Evolutionary conservation across 1,139 yeast species (phyloP), one percentile per base, ranked within the genome.

Genomic region (Geotrichum candidum): DNA sequence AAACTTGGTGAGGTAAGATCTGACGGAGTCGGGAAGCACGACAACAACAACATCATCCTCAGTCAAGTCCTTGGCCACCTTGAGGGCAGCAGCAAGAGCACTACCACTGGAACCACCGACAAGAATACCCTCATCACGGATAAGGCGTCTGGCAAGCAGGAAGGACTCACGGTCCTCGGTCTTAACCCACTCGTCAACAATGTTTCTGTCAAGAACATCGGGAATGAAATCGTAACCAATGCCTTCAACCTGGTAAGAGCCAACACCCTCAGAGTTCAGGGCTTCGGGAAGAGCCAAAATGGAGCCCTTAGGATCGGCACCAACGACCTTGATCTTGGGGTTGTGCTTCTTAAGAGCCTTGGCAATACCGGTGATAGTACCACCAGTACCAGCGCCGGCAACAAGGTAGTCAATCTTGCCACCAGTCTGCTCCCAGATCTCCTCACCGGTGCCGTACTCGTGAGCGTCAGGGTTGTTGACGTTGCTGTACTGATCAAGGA

Each of bases 311-410:
- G 96, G 96, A 76, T 90, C 96, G 59, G 96, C 96, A 67, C 87
- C 96, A 62, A 87, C 81, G 56, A 90, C 83, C 65, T 80, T 74
- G 66, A 90, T 78, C 41, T 83, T 76, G 48, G 85, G 76, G 75
- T 88, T 83, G 75, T 88, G 82, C 73, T 85, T 90, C 77, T 88
- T 88, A 73, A 90, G 80, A 70, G 87, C 90, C 69, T 80, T 82
- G 59, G 95, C 84, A 69, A 88, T 87, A 78, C 96, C 96, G 54
- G 87, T 76, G 69, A 87, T 84, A 56, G 92, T 87, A 75, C 92
- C 92, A 74, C 92, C 96, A 64, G 96, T 89, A 76, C 96, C 96
- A 9, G 96, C 96, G 74, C 96, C 96, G 54, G 96, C 96, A 63
- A 90, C 88, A 59, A 90, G 79, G 68, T 86, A 90, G 64, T 85